Evolutionary conservation across 345 rosid genomes (phyloP).

Genomic region (Camelina laxa): DNA sequence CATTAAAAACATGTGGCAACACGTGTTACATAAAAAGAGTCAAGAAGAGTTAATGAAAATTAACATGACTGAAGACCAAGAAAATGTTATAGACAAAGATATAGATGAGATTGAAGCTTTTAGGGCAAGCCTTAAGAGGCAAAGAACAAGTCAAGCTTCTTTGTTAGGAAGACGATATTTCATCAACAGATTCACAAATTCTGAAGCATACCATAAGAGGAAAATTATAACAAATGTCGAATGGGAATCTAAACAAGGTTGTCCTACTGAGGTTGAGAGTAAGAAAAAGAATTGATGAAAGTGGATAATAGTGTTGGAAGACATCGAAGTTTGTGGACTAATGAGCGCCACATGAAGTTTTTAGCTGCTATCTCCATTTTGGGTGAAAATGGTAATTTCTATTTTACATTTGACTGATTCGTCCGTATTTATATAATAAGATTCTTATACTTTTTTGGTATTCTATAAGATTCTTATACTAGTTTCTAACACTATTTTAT

Average conservation of each 20-base stretch:
- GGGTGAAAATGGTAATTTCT: conserved; percentile 45
- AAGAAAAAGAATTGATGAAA: background rate
- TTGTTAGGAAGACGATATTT: background rate
- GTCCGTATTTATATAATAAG: too few relatives aligned
- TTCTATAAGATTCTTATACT: background rate
- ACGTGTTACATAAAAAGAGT: conserved; percentile 21
- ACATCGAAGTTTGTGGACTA: conserved; percentile 41
- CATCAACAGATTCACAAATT: background rate
- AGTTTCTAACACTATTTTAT: background rate
- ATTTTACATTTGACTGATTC: background rate
- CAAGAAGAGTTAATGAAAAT: background rate
- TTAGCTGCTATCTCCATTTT: conserved; percentile 45
- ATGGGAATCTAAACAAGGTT: background rate
- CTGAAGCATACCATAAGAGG: background rate
- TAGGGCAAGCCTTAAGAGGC: background rate
- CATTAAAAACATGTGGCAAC: conserved; percentile 55
- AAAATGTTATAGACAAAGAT: too few relatives aligned
- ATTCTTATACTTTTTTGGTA: background rate
- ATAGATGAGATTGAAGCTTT: conserved; percentile 3
- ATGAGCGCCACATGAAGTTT: conserved; percentile 53
- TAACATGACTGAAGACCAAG: background rate
- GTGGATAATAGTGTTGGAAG: background rate
- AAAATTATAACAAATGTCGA: background rate
- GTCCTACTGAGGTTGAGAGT: background rate
- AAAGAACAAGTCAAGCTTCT: background rate